These are phyloP conservation scores for Eurotiales sp. DNA, from an alignment of 2,329 filamentous ascomycete genomes.

Conservation along the genomic window DNA sequence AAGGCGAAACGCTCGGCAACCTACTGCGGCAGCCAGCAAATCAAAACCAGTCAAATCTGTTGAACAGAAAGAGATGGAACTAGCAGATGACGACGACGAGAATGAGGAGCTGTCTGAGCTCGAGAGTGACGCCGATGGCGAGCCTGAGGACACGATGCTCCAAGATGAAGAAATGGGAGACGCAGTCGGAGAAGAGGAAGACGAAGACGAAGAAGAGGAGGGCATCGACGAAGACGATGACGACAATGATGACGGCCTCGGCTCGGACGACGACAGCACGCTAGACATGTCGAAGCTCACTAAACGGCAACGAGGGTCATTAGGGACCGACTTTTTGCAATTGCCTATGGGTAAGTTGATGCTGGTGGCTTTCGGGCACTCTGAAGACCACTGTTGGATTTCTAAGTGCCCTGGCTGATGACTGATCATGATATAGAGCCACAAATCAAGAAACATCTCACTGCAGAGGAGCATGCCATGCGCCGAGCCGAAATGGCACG, in stretches of 20 bases:
- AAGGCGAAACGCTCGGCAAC: slow-evolving; percentile 35
- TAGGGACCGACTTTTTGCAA: slow-evolving; percentile 49
- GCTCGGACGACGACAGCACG: slow-evolving; percentile 51
- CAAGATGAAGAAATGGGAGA: slow-evolving; percentile 35
- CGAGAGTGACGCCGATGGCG: slow-evolving; percentile 45
- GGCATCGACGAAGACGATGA: slow-evolving; percentile 41
- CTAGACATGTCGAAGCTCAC: slow-evolving; percentile 65
- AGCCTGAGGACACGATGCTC: slow-evolving; percentile 45
- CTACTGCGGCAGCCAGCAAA: slow-evolving; percentile 32
- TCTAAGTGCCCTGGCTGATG: slow-evolving; percentile 16
- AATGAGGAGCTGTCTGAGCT: slow-evolving; percentile 47
- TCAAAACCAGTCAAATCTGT: slow-evolving; percentile 40
- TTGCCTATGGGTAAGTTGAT: slow-evolving; percentile 53
- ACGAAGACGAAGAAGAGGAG: slow-evolving; percentile 32
- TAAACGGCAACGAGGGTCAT: slow-evolving; percentile 62
- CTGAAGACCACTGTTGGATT: neutral
- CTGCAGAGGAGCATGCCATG: slow-evolving; percentile 70
- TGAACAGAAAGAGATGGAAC: slow-evolving; percentile 40
- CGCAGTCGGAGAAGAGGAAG: slow-evolving; percentile 28
- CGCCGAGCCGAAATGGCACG: slow-evolving; percentile 70
- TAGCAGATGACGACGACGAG: slow-evolving; percentile 47
- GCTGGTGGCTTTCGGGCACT: too few species aligned
- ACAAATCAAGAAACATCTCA: slow-evolving; percentile 69
- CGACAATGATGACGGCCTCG: slow-evolving; percentile 41
- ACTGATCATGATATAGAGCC: slow-evolving; percentile 46